A percentile compares a stretch with the other conserved stretches of the same genome.
Conservation (phyloP, 305 asterid species). For the Withania somnifera region DNA sequence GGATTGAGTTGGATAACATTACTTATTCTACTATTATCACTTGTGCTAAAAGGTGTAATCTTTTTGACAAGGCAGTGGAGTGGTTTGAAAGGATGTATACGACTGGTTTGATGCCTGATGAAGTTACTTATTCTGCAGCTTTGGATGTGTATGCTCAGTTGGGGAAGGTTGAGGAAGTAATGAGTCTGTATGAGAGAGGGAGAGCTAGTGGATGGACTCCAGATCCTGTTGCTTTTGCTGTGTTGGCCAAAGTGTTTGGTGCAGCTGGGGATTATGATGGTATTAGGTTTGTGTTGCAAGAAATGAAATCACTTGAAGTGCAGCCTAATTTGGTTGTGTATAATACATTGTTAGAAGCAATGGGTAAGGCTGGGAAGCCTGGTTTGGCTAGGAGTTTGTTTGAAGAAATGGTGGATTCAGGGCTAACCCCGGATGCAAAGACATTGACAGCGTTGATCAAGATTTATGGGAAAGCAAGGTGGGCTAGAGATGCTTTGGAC, state of each 20-base stretch:
- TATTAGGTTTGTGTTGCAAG: constrained; percentile 63
- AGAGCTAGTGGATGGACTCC: constrained; percentile 95
- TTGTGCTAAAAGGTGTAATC: constrained; percentile 78
- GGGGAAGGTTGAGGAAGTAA: constrained; percentile 78
- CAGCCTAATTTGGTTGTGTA: constrained; percentile 77
- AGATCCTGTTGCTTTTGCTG: constrained; percentile 64
- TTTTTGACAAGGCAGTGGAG: constrained; percentile 76
- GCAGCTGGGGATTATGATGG: constrained; percentile 96
- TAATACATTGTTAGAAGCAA: constrained; percentile 74
- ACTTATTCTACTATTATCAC: constrained; percentile 86
- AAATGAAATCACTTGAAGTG: constrained; percentile 68
- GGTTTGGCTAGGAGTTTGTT: constrained; percentile 78
- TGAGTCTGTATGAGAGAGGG: constrained; percentile 83
- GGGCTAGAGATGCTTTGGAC: constrained; percentile 81
- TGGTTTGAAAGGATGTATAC: constrained; percentile 97
- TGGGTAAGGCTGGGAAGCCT: constrained; percentile 90
- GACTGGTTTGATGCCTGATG: constrained; percentile 95
- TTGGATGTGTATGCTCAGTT: constrained; percentile 81
- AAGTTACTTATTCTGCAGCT: constrained; percentile 85
- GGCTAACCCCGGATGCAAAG: constrained; percentile 61
- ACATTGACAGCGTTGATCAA: constrained; percentile 72
- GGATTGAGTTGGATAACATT: constrained; percentile 64
- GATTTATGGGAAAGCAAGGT: constrained; percentile 87
- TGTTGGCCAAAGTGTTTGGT: constrained; percentile 79
- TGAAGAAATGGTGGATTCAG: constrained; percentile 79